Conservation (phyloP, 2,329 filamentous ascomycete species). For the Trichoderma afroharzianum region DNA sequence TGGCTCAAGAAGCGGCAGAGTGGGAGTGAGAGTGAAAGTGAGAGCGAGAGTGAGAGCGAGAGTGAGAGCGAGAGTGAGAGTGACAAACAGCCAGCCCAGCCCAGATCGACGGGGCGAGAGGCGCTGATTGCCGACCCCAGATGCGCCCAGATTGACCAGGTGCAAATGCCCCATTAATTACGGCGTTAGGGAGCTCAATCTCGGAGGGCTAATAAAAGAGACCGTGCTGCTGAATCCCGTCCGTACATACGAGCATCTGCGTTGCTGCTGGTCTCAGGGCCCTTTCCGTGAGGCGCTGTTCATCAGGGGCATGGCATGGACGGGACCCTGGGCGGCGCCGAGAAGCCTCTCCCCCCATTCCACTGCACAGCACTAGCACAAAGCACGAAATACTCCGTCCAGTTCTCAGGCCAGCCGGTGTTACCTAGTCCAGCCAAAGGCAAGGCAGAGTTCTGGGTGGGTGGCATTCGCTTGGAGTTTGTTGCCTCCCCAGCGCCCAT, state of each 20-base stretch:
- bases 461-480: constrained; percentile 15
- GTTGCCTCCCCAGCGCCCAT: neutral
- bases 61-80: neutral
- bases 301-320: constrained; percentile 5
- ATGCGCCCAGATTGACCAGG: constrained; percentile 4
- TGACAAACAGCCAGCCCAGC: neutral
- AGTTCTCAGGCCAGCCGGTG: neutral
- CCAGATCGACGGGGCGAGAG: constrained; percentile 11
- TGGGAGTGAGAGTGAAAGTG: no score
- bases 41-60: neutral
- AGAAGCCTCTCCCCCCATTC: neutral
- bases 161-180: neutral
- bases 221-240: neutral
- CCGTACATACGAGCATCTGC: no score
- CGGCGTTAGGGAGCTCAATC: constrained; percentile 8
- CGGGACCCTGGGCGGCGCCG: neutral
- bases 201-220: neutral
- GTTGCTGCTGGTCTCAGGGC: neutral
- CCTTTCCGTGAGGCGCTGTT: neutral
- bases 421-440: no score
- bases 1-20: neutral
- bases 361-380: neutral
- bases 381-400: neutral
- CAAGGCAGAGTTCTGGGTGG: neutral
- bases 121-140: constrained; percentile 14